Base-by-base conservation (phyloP, 768 basidiomycete genomes). In the Russula sp. region DNA sequence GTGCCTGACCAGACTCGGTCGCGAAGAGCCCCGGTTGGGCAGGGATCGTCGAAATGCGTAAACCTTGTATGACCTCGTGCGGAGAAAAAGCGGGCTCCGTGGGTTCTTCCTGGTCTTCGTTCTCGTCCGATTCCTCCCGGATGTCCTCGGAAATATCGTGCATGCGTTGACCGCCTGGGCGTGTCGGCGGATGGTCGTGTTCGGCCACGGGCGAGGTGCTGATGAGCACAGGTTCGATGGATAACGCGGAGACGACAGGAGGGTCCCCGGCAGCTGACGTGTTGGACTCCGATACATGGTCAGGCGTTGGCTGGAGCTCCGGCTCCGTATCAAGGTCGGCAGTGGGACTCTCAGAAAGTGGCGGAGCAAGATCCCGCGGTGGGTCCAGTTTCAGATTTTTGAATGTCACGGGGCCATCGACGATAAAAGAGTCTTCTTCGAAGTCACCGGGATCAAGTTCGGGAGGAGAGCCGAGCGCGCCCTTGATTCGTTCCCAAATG, bases 401-500 rank as follows among this genome's bases (percentile, higher is more conserved):
- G 60, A 68, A 65, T 22, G 41, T 52, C 32, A 67, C 29, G 0
- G 39, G 42, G 13, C n/a, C 32, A 38, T 36, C 56, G 14, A 45
- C 41, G 0, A 5, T 50, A 29, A 52, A 56, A 20, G 69, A 65
- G 38, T 61, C 69, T 42, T 65, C 62, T 5, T 67, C 69, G 20
- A 72, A 68, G 32, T 78, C 80, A 48, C 88, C 85, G 36, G 84
- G 73, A 66, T 91, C 87, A 22, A 95, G 77, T 68, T 95, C 92
- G 0, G 86, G 87, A 10, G 93, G 93, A 5, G 93, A 86, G 5
- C 93, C 93, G 1, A 97, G 76, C 0, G 90, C 92, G 35, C 84
- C 87, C 68, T 93, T 94, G 69, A 95, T 76, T 59, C 92, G 82
- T 72, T 95, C 92, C 93, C 93, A 97, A 58, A 95, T 86, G 43